Percentiles rank a stretch among this genome's conserved stretches.
Conservation (phyloP, 768 basidiomycete species). For the Chiua virens region DNA sequence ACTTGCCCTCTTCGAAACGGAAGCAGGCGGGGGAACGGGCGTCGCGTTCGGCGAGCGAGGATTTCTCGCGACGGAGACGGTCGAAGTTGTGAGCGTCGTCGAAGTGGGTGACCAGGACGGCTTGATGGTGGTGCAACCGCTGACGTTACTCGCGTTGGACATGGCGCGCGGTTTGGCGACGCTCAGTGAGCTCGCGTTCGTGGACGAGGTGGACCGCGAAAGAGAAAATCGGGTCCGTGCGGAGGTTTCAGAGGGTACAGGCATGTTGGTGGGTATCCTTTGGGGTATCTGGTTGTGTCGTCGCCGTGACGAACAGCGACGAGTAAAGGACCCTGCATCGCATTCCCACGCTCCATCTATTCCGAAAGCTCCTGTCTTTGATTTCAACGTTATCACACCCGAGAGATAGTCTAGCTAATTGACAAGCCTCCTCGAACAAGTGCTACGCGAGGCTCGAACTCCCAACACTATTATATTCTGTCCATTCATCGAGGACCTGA, state of each 20-base stretch:
- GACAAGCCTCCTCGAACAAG: no score
- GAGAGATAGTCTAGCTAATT: no score
- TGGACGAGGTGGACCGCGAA: constrained; percentile 39
- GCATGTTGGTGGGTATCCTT: constrained; percentile 27
- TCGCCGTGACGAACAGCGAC: constrained; percentile 19
- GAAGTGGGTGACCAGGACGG: constrained; percentile 28
- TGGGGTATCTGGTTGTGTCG: constrained; percentile 13
- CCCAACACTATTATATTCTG: no score
- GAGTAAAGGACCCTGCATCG: not conserved
- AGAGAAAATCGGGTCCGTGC: constrained; percentile 41
- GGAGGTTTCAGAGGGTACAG: constrained; percentile 53
- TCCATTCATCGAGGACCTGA: no score
- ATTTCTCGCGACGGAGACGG: constrained; percentile 20
- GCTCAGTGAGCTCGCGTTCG: constrained; percentile 32
- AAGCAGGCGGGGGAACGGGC: constrained; percentile 40
- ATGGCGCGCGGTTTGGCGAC: constrained; percentile 52
- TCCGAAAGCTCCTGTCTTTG: no score
- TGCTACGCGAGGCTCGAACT: no score
- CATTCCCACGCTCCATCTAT: constrained; percentile 19
- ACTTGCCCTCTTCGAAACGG: constrained; percentile 37
- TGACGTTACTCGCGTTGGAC: constrained; percentile 50
- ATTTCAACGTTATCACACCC: no score
- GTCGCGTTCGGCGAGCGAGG: constrained; percentile 52
- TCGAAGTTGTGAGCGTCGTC: constrained; percentile 26
- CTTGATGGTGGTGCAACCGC: constrained; percentile 52